A percentile compares a stretch with the other conserved stretches of the same genome.
Conservation (phyloP, 768 basidiomycete species). For the Lactarius sanguifluus region DNA sequence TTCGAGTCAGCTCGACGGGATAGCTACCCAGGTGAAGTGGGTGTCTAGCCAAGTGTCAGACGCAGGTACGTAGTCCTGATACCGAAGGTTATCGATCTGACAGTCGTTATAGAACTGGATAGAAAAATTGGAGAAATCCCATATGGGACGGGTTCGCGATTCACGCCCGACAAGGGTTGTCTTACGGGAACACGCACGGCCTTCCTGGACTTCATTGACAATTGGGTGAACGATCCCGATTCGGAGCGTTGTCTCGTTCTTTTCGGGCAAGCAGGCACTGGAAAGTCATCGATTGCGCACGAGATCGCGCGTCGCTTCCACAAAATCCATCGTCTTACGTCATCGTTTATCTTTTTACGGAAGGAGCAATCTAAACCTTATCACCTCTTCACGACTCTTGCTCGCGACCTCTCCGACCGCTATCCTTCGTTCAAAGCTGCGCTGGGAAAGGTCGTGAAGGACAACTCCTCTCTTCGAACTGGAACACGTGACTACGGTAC, state of each 20-base stretch:
- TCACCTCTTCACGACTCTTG: conserved; percentile 3
- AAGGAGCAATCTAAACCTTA: conserved; percentile 3
- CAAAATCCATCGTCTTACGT: not conserved
- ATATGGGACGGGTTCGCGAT: not conserved
- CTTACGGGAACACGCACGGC: not conserved
- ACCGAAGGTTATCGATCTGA: not conserved
- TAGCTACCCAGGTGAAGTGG: not conserved
- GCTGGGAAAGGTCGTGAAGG: not conserved
- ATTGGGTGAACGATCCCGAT: not conserved
- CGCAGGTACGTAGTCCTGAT: not conserved
- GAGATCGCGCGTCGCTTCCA: not conserved
- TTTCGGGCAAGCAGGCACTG: not conserved
- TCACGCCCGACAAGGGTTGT: not conserved
- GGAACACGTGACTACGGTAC: not conserved
- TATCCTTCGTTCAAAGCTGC: not conserved
- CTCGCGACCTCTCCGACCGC: not conserved
- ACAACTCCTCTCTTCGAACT: not conserved
- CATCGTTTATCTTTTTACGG: not conserved
- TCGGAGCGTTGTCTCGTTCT: conserved; percentile 1
- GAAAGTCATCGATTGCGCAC: not conserved
- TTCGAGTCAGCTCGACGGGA: not conserved
- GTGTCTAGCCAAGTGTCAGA: not conserved
- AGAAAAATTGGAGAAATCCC: not conserved
- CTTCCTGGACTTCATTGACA: not conserved
- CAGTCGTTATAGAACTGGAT: not conserved